A percentile compares a stretch with the other conserved stretches of the same genome.
Conservation (phyloP, 306 rosid species). For the Geum urbanum region DNA sequence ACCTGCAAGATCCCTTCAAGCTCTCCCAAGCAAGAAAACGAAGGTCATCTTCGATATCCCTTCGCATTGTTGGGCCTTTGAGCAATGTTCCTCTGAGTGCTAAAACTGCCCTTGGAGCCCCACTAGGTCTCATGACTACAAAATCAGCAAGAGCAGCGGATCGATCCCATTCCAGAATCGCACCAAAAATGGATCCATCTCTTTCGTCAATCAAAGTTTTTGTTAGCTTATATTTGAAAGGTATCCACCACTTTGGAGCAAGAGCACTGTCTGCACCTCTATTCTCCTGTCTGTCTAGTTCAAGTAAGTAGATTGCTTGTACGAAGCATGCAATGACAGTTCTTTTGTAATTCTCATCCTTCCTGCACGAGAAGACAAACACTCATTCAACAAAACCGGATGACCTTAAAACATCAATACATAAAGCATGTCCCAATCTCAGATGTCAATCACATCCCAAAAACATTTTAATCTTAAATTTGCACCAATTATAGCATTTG, state of each 20-base stretch:
- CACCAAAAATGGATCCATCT: conserved; percentile 92
- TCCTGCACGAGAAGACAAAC: conserved; percentile 45
- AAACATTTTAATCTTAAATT: background rate
- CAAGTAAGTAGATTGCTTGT: conserved; percentile 87
- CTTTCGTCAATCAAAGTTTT: conserved; percentile 68
- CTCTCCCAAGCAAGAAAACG: conserved; percentile 95
- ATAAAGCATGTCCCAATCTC: background rate
- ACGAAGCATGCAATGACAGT: conserved; percentile 88
- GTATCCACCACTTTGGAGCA: conserved; percentile 97
- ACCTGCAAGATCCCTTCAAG: conserved; percentile 85
- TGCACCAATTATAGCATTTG: background rate
- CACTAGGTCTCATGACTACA: conserved; percentile 64
- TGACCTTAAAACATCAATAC: background rate
- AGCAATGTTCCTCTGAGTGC: conserved; percentile 90
- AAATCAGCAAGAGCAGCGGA: conserved; percentile 67
- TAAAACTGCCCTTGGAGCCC: conserved; percentile 86
- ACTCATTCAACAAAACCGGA: background rate
- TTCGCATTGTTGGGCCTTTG: conserved; percentile 66
- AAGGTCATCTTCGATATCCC: conserved; percentile 93
- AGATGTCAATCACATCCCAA: background rate
- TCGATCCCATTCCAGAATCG: conserved; percentile 85
- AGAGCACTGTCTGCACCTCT: conserved; percentile 52
- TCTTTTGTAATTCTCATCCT: conserved; percentile 63
- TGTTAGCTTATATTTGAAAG: conserved; percentile 76
- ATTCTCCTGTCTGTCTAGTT: conserved; percentile 85